Percentiles rank a stretch among this genome's conserved stretches.
These are phyloP conservation scores for Metrosideros polymorpha DNA, from an alignment of 441 rosid genomes.

Conservation along the genomic window DNA sequence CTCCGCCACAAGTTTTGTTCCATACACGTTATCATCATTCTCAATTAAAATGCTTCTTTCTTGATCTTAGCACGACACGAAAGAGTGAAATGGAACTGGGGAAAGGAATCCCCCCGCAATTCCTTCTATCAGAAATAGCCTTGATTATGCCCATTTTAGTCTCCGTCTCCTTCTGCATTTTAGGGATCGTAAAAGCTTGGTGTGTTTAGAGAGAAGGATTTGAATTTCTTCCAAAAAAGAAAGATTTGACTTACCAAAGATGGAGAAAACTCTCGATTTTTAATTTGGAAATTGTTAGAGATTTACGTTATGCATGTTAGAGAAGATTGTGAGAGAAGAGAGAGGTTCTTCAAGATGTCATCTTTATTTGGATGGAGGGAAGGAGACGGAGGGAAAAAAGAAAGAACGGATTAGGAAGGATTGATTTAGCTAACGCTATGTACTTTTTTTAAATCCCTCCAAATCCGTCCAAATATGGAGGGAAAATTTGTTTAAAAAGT, in stretches of 20 bases:
- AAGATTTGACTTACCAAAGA: background rate
- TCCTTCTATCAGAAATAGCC: background rate
- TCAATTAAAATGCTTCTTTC: background rate
- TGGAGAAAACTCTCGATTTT: background rate
- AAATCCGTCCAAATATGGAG: background rate
- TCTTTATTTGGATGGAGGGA: too few species aligned
- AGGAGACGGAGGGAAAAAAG: too few species aligned
- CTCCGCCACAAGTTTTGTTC: background rate
- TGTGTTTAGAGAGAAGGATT: background rate
- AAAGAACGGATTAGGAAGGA: accelerated
- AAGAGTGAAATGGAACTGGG: background rate
- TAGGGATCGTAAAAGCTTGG: background rate
- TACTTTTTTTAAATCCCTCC: background rate
- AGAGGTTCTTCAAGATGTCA: background rate
- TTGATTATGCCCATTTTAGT: background rate
- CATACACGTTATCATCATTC: background rate
- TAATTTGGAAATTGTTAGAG: background rate
- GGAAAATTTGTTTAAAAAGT: too few species aligned
- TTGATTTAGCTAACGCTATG: background rate
- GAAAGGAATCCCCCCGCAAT: background rate
- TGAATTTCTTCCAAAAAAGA: background rate
- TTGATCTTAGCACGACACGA: background rate
- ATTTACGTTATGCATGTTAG: background rate
- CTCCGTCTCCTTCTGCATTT: background rate
- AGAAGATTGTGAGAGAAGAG: background rate